Evolutionary conservation across 2,329 filamentous ascomycete genomes (phyloP), one percentile per base, ranked within the genome.

Genomic region (Epichloe baconii): DNA sequence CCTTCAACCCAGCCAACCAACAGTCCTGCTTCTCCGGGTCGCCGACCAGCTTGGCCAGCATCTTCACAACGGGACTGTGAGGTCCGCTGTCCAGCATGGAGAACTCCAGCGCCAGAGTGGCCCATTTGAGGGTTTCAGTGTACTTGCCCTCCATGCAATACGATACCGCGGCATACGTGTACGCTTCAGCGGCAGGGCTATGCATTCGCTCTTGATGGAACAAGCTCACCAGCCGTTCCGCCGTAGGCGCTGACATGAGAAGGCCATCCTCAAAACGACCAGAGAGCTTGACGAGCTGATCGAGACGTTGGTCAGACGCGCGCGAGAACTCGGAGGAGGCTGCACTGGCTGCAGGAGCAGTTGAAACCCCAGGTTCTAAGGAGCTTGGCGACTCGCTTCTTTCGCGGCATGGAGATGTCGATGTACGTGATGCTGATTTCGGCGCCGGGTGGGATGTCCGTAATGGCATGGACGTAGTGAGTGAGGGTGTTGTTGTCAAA

Each of bases 351-450:
- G 59, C 71, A 73, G 31, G 62, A 57, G 60, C 70, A 73, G 19
- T 61, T 52, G 57, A 72, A 72, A 44, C 67, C 66, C 70, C 70
- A 73, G 5, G 58, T 62, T 14, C 48, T 19, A 21, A 57, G 49
- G n/a, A 71, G 59, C 37, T 61, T 58, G 8, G 53, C 41, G n/a
- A 60, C 53, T 4, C 71, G 66, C 12, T 56, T 51, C 4, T 54
- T 21, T 26, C 53, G 55, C 34, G 40, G 41, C 54, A n/a, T 62
- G 61, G n/a, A 56, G 14, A 57, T 61, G 57, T 68, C 61, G 35
- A 72, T 67, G 58, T 72, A 73, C 0, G 68, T 68, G 49, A 73
- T 58, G 15, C 68, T 71, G 48, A 73, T 63, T 58, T 73, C 71
- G 53, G 71, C 69, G 34, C 71, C 71, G 0, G 68, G 62, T 3